These are phyloP conservation scores for Aspergillus udagawae DNA, from an alignment of 2,329 filamentous ascomycete genomes.

Conservation along the genomic window DNA sequence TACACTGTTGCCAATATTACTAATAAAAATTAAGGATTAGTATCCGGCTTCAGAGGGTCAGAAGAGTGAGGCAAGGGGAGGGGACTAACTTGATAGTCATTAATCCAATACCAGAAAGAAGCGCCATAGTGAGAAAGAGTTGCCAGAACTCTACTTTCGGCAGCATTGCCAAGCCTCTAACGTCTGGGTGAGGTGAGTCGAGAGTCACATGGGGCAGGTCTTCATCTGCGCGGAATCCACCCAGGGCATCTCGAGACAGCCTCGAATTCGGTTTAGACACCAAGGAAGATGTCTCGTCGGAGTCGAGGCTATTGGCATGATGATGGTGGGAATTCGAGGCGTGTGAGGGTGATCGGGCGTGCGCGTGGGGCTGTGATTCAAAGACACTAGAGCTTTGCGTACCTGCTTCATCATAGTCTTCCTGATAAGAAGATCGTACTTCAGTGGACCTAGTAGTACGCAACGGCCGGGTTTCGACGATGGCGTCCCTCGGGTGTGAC, in stretches of 20 bases:
- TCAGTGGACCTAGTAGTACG: slow-evolving; percentile 30
- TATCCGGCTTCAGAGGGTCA: neutral
- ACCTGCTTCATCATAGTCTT: slow-evolving; percentile 34
- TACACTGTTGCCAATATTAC: slow-evolving; percentile 90
- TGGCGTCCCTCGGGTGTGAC: slow-evolving; percentile 20
- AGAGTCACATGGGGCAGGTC: slow-evolving; percentile 59
- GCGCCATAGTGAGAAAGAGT: slow-evolving; percentile 77
- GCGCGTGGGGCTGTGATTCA: slow-evolving; percentile 23
- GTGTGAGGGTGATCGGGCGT: slow-evolving; percentile 28
- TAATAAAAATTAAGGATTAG: slow-evolving; percentile 40
- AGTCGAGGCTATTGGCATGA: slow-evolving; percentile 33
- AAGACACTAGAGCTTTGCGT: slow-evolving; percentile 31
- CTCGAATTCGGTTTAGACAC: slow-evolving; percentile 61
- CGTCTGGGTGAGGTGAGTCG: slow-evolving; percentile 80
- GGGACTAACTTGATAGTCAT: slow-evolving; percentile 90
- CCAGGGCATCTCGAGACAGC: slow-evolving; percentile 48
- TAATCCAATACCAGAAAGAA: slow-evolving; percentile 87
- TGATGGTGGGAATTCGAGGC: slow-evolving; percentile 24
- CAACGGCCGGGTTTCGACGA: slow-evolving; percentile 28
- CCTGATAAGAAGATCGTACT: slow-evolving; percentile 17
- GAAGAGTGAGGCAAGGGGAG: neutral
- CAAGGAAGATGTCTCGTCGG: slow-evolving; percentile 76
- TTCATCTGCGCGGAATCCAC: slow-evolving; percentile 32
- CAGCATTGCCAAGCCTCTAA: slow-evolving; percentile 76
- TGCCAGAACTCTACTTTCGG: slow-evolving; percentile 81